phyloP scores from a whole-genome alignment of 1,284 basidiomycete species.

The Leccinum fallax region DNA sequence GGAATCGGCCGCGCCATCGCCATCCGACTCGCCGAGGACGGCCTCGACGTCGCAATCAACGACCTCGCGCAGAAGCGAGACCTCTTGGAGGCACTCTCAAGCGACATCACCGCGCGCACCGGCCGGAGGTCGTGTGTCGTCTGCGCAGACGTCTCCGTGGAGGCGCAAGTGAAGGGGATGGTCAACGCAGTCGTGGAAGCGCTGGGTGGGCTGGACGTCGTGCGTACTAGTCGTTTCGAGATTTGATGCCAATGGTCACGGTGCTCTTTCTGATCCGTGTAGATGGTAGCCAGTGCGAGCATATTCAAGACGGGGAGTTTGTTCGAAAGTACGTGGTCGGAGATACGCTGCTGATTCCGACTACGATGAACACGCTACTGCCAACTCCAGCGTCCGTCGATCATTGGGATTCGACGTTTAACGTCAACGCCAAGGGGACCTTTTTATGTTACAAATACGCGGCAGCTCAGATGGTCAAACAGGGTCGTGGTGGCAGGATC shows the following conservation, averaged over 20 bases:
- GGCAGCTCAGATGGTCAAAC: slow-evolving; percentile 35
- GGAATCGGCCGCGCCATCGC: too few species aligned
- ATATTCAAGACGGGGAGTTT: slow-evolving; percentile 14
- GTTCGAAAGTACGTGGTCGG: slow-evolving; percentile 13
- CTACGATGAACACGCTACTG: background rate
- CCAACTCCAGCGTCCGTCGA: slow-evolving; percentile 17
- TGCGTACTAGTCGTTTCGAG: background rate
- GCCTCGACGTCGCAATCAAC: background rate
- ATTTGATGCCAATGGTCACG: background rate
- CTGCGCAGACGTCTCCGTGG: slow-evolving; percentile 10
- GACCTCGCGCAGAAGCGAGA: background rate
- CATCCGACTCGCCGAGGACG: too few species aligned
- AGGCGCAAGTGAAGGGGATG: slow-evolving; percentile 12
- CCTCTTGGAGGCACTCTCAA: background rate
- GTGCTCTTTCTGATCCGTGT: background rate
- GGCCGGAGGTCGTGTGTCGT: slow-evolving; percentile 2
- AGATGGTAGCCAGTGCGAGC: slow-evolving; percentile 30
- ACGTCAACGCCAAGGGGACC: slow-evolving; percentile 31
- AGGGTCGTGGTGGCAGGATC: slow-evolving; percentile 19
- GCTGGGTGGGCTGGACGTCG: slow-evolving; percentile 13
- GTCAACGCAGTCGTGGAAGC: slow-evolving; percentile 3
- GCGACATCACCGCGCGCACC: background rate
- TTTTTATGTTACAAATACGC: slow-evolving; percentile 14
- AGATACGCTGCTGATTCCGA: background rate
- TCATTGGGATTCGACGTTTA: slow-evolving; percentile 21